Evolutionary conservation across 2,329 filamentous ascomycete species (phyloP), one percentile per base, ranked within the genome.

Genomic region (Clonostachys rhizophaga): DNA sequence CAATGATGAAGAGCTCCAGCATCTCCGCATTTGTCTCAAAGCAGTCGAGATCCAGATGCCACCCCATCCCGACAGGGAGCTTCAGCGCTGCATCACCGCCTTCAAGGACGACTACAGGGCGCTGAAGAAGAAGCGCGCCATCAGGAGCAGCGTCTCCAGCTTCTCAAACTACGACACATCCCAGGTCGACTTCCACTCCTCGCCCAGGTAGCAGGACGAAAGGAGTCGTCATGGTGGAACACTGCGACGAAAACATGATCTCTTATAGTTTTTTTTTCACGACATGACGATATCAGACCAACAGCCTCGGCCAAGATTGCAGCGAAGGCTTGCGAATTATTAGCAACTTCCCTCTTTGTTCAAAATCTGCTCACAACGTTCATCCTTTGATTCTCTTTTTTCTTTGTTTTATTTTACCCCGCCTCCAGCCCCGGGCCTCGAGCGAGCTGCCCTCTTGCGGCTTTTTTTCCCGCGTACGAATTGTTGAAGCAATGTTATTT

Each of bases 11-110:
- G 81, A 85, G 58, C 70, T 86, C 30, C 72, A 77, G 41, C 80
- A 80, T 58, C 71, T 83, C 40, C 77, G 80, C 48, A 78, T 87
- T 50, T 76, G 79, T 57, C 70, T 84, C 51, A 79, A 82, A 53
- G 79, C 77, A 18, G 75, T 85, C 54, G 80, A 85, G 66, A 75
- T 82, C 16, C 78, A 81, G 54, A 75, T 75, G 58, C 68, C 76
- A 6, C 61, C 69, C 40, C 71, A 74, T 48, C 69, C 71, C 3
- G 78, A 83, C 58, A 67, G 71, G 30, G 80, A 83, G 49, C 72
- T 85, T 34, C 68, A 74, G 50, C 71, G 76, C 51, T 81, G 78
- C 60, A 83, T 85, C 52, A 66, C 72, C 49, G 74, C 74, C 52
- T 85, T 82, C 76, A 84, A 83, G 61, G 62, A 74, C 34, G 81